These are phyloP conservation scores for Lachnellula subtilissima DNA, from an alignment of 2,329 filamentous ascomycete genomes.

Conservation along the genomic window DNA sequence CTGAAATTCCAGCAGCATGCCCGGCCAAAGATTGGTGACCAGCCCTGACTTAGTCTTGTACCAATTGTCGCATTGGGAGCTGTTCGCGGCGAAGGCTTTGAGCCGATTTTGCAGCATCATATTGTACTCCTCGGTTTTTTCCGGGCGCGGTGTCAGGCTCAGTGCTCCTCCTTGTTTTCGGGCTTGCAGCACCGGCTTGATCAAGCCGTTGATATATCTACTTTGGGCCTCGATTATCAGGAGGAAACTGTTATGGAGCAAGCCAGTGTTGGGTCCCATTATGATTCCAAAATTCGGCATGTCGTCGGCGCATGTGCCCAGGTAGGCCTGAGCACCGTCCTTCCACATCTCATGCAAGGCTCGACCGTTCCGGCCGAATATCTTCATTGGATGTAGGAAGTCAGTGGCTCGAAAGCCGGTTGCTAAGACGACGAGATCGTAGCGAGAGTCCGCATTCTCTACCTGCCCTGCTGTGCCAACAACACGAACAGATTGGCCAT, in stretches of 20 bases:
- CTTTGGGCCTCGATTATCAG: conserved; percentile 15
- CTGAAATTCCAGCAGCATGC: conserved; percentile 9
- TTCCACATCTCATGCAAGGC: neutral
- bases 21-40: conserved; percentile 11
- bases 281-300: conserved; percentile 15
- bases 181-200: neutral
- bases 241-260: conserved; percentile 14
- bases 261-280: conserved; percentile 13
- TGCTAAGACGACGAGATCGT: conserved; percentile 13
- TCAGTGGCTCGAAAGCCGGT: conserved; percentile 32
- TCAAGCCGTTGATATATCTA: conserved; percentile 8
- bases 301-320: conserved; percentile 3
- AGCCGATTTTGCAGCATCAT: conserved; percentile 4
- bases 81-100: neutral
- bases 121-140: conserved; percentile 7
- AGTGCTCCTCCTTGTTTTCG: neutral
- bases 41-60: conserved; percentile 10
- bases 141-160: neutral
- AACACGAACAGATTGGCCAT: conserved; percentile 7
- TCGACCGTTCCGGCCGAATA: conserved; percentile 23
- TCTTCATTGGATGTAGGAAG: conserved; percentile 33
- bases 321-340: neutral
- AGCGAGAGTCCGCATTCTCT: neutral
- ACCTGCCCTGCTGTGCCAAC: neutral
- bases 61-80: conserved; percentile 5